phyloP scores from a whole-genome alignment of 2,329 filamentous ascomycete species.

The Fonsecaea erecta region DNA sequence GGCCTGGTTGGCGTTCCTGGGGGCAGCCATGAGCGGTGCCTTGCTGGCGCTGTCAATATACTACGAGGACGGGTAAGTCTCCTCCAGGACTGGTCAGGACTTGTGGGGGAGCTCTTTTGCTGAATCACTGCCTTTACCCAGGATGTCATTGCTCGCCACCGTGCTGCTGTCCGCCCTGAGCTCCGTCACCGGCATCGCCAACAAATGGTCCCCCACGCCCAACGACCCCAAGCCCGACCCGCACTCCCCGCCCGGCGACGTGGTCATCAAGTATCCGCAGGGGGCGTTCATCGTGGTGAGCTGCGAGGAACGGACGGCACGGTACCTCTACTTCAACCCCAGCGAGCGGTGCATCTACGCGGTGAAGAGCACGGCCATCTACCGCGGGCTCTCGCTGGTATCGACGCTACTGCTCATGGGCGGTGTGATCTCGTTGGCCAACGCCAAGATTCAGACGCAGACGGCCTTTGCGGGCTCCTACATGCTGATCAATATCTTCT shows the following conservation, averaged over 20 bases:
- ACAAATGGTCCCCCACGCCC: conserved; percentile 55
- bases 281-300: conserved; percentile 56
- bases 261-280: conserved; percentile 57
- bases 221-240: conserved; percentile 44
- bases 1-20: conserved; percentile 51
- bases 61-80: conserved; percentile 48
- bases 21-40: conserved; percentile 49
- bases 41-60: conserved; percentile 53
- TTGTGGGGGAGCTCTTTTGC: background rate
- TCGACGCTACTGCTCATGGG: conserved; percentile 59
- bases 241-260: conserved; percentile 49
- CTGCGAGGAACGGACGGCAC: conserved; percentile 56
- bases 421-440: conserved; percentile 57
- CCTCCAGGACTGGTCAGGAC: background rate
- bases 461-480: conserved; percentile 57
- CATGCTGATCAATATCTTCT: conserved; percentile 55
- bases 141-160: conserved; percentile 57
- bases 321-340: conserved; percentile 58
- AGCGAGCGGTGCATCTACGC: conserved; percentile 54
- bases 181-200: conserved; percentile 54
- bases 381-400: conserved; percentile 54
- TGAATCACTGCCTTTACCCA: conserved; percentile 8
- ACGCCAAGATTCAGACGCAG: conserved; percentile 54
- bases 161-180: conserved; percentile 55
- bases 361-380: conserved; percentile 46